Base-by-base conservation (phyloP, 345 rosid genomes). In the Moricandia moricandioides region DNA sequence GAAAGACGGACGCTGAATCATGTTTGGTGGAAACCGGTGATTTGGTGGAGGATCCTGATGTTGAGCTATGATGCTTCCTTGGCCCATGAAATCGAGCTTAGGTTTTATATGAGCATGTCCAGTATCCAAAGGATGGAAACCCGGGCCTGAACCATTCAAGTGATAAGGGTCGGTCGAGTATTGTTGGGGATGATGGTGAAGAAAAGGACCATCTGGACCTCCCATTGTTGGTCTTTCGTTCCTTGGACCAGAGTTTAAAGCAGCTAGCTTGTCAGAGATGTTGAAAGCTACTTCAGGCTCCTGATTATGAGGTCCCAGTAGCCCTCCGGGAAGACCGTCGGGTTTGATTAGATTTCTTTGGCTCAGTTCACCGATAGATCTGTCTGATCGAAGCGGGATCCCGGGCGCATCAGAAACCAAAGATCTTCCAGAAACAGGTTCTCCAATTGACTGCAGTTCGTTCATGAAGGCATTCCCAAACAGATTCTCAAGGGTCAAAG, bases 391-490 rank as follows among this genome's bases (percentile, higher is more conserved):
- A 64, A 67, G 65, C 1, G 82, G 83, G 57, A 34, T 73, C 9
- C 73, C 82, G 54, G 79, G 82, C 77, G 84, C 74, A 54, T 91
- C 83, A 17, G 83, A 62, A 40, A 52, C 78, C 81, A 81, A 82
- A 30, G 52, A 72, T 75, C 78, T 77, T 12, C 84, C 78, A 76
- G 89, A 70, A 51, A 77, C 79, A 6, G 91, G 86, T 73, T 83
- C 86, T 78, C 96, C 92, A 56, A 85, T 83, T 12, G 97, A 84
- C 67, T 95, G 92, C 69, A 95, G 85, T 79, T 92, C 97, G 77
- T 84, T 88, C 99, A 95, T 95, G 80, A 95, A 90, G 77, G 97
- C 96, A 68, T 90, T 82, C 49, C 99, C 99, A 76, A 95, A 95
- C 67, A 95, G 94, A 75, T 92, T 78, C 83, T 90, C 99, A 34